phyloP scores from a whole-genome alignment of 352 stramenopile species.

The Discostella stelligera region DNA sequence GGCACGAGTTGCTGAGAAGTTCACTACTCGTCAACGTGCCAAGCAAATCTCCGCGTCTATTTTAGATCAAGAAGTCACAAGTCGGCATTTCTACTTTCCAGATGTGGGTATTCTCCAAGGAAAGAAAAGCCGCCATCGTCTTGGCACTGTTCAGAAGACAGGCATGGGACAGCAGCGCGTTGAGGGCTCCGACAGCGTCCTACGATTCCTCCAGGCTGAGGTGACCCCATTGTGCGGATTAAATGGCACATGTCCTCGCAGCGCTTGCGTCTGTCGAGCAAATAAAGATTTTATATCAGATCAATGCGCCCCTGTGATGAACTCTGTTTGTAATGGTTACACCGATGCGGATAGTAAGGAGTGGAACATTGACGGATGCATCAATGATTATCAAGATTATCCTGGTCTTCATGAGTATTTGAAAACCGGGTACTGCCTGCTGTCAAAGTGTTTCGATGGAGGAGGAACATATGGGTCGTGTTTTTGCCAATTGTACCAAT shows the following conservation, averaged over 20 bases:
- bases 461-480: neutral
- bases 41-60: neutral
- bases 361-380: neutral
- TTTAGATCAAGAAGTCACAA: neutral
- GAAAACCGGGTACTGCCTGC: neutral
- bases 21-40: neutral
- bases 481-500: neutral
- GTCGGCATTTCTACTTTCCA: neutral
- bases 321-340: neutral
- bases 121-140: neutral
- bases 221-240: neutral
- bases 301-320: neutral
- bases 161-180: neutral
- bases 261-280: neutral
- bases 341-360: neutral
- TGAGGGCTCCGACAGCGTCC: too few relatives aligned
- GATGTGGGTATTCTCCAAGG: neutral
- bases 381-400: neutral
- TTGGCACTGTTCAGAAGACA: neutral
- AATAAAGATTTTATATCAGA: neutral
- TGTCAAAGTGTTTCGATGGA: neutral
- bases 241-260: neutral
- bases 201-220: neutral
- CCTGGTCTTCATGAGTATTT: neutral
- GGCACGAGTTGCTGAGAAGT: neutral